Percentiles rank a stretch among this genome's conserved stretches.
Evolutionary conservation across 2,329 filamentous ascomycete genomes (phyloP).

Genomic region (Fusarium newnesense): DNA sequence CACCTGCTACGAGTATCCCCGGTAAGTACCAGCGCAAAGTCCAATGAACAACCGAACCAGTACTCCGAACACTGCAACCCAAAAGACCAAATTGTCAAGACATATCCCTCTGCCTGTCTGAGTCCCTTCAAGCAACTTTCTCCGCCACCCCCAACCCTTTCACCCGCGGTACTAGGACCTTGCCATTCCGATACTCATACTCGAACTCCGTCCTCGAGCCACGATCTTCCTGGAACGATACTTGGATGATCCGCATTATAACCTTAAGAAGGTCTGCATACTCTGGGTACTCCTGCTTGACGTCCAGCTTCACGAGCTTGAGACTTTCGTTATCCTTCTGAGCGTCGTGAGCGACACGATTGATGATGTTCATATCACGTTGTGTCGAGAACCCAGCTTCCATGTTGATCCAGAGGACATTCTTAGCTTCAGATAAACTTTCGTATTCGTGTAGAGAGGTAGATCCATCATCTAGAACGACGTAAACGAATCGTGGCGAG

Average conservation of each 20-base stretch:
- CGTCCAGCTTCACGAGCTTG: conserved; percentile 1
- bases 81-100: background rate
- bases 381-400: rapidly evolving
- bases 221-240: conserved; percentile 14
- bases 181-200: conserved; percentile 10
- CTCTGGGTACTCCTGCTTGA: background rate
- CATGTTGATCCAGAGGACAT: conserved; percentile 17
- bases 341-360: background rate
- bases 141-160: background rate
- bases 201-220: background rate
- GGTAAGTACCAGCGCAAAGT: background rate
- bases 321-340: background rate
- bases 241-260: background rate
- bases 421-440: rapidly evolving
- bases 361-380: background rate
- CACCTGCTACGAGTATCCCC: rapidly evolving
- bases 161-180: background rate
- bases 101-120: rapidly evolving
- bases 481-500: background rate
- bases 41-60: background rate
- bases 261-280: conserved; percentile 1
- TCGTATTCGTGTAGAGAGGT: rapidly evolving
- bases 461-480: conserved; percentile 6
- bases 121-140: background rate
- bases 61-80: background rate